Base-by-base conservation (phyloP, 2,329 filamentous ascomycete genomes). In the Monilinia vaccinii-corymbosi region DNA sequence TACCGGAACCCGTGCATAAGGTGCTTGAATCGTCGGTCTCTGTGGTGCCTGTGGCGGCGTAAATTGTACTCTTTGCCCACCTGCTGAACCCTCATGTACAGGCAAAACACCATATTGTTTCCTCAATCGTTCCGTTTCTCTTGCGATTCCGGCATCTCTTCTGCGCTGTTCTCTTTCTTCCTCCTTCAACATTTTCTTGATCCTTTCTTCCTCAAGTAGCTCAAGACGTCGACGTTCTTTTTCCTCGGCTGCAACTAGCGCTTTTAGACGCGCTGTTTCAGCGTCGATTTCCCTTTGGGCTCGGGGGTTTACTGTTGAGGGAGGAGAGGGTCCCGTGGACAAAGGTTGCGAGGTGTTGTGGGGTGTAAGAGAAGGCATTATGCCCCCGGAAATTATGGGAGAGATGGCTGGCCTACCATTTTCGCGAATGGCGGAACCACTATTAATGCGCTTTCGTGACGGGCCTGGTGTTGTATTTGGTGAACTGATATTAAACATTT, bases 61-160 rank as follows among this genome's bases (percentile, higher is more conserved):
- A 44, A 44, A 53, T 8, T 44, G 50, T 6, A 32, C 13, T 23
- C 50, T 44, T 7, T 32, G 49, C 28, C 21, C 51, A 13, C 10
- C 34, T 14, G 34, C 34, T 11, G 34, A 5, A 16, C 34, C 9
- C 4, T 13, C 50, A 31, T 18, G 7, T 2, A 53, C 32, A 13
- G 55, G 62, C 5, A 58, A 52, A 21, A 72, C 67, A 11, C 88
- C 88, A 67, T 89, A 92, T 66, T 86, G 73, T 65, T 78, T 82
- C 25, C 83, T 78, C 40, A 99, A 76, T 1, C 91, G 81, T 71
- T 94, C 90, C 0, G 94, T 97, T 75, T 99, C 93, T 63, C 80
- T 81, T 23, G 92, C 86, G 1, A 92, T 75, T 66, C 82, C 81
- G 11, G 79, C 81, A 36, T 86, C 80, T 61, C 78, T 77, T 36